Conservation (phyloP, 192 early-diverging fungal species). For the Backusella morwellensis region DNA sequence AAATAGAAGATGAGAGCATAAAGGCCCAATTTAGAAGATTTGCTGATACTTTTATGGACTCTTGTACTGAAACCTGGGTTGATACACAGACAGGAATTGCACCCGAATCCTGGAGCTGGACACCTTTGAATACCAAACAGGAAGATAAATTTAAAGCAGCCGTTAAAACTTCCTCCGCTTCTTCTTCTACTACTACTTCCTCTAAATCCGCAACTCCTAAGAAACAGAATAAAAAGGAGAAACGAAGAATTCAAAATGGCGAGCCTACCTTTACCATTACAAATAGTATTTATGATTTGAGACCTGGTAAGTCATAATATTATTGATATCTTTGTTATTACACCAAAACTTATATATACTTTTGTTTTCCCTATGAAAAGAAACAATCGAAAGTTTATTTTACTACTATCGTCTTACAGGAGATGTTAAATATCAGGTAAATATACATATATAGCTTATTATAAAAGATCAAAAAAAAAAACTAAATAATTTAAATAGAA, state of each 20-base stretch:
- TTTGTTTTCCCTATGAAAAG: constrained; percentile 28
- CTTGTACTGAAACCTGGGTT: constrained; percentile 41
- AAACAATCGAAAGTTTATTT: constrained; percentile 71
- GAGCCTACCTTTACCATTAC: constrained; percentile 25
- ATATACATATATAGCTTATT: neutral
- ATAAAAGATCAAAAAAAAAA: neutral
- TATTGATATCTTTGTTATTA: neutral
- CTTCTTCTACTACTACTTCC: neutral
- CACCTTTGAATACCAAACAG: neutral
- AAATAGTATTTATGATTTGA: constrained; percentile 15
- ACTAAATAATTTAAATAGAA: constrained; percentile 31
- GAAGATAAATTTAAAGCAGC: neutral
- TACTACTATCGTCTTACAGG: constrained; percentile 73
- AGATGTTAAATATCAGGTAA: constrained; percentile 48
- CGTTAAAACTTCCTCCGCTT: neutral
- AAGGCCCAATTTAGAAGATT: constrained; percentile 22
- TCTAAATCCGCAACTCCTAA: neutral
- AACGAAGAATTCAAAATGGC: neutral
- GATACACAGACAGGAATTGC: constrained; percentile 42
- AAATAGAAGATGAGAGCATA: constrained; percentile 29
- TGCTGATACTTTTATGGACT: constrained; percentile 39
- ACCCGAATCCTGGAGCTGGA: constrained; percentile 42
- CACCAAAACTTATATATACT: neutral
- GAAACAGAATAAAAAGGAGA: neutral
- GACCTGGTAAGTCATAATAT: constrained; percentile 42